Evolutionary conservation across 2,329 filamentous ascomycete genomes (phyloP), one percentile per base, ranked within the genome.

Genomic region (Coniochaeta sp.): DNA sequence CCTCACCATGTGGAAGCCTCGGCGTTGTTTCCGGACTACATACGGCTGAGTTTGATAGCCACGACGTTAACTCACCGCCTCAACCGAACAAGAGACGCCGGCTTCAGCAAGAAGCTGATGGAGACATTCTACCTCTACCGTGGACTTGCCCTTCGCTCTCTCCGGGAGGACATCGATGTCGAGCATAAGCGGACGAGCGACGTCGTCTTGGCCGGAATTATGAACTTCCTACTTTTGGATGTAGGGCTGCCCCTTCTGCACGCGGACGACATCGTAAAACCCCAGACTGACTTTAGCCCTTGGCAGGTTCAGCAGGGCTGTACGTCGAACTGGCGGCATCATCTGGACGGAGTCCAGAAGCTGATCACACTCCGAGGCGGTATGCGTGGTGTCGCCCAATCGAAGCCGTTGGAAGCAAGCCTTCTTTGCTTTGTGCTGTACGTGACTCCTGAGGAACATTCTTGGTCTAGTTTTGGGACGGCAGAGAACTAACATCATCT

Each of bases 281-380:
- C n/a, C n/a, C n/a, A n/a, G n/a, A 12, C 38, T 42, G 10, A 42
- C 20, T 24, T 3, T 6, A 4, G 4, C 35, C n/a, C 35, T 16
- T 12, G 3, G 12, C 49, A 68, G 66, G 51, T 57, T 27, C 61
- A 65, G 35, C 61, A 70, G 51, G 61, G 63, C 22, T 52, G 56
- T 7, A 62, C 62, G 4, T 53, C 55, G 7, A 58, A 63, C 52
- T 71, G 67, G 67, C 62, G 65, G 40, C 63, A 56, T 12, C 69
- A 71, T 49, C 32, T 71, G 3, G 60, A 69, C 14, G 68, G 63
- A 14, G 53, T 65, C 26, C 57, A 63, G 27, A 63, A 52, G 51
- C 45, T 71, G 6, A 61, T 70, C 12, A 51, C 51, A 16, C 53
- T 69, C 6, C 65, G 65, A 12, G 67, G 68, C 14, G 67, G 68